A percentile compares a stretch with the other conserved stretches of the same genome.
These are phyloP conservation scores for Parsonsia alboflavescens DNA, from an alignment of 257 asterid species.

Conservation along the genomic window DNA sequence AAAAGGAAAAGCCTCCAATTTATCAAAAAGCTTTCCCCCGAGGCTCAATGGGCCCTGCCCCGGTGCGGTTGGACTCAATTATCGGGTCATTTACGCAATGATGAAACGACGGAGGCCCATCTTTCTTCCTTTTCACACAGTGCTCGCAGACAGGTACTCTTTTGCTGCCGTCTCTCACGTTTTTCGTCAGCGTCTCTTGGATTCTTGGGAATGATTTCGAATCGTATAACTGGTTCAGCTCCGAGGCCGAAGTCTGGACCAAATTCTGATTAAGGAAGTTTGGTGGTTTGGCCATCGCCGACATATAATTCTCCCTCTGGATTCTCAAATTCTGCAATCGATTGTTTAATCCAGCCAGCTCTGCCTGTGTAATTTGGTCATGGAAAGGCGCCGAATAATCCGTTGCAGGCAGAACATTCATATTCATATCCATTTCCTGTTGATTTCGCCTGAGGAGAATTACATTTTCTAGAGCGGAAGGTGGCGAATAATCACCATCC, in stretches of 20 bases:
- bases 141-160: slow-evolving; percentile 31
- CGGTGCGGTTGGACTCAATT: slow-evolving; percentile 25
- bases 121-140: slow-evolving; percentile 35
- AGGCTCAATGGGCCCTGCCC: slow-evolving; percentile 52
- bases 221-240: slow-evolving; percentile 11
- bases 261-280: slow-evolving; percentile 7
- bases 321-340: slow-evolving; percentile 18
- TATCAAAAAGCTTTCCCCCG: slow-evolving; percentile 28
- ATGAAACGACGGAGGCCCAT: slow-evolving; percentile 44
- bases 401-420: neutral
- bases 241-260: slow-evolving; percentile 9
- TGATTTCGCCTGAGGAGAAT: slow-evolving; percentile 53
- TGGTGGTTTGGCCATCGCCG: slow-evolving; percentile 28
- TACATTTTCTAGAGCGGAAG: slow-evolving; percentile 40
- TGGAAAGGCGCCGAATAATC: slow-evolving; percentile 21
- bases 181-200: slow-evolving; percentile 36
- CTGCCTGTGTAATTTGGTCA: slow-evolving; percentile 33
- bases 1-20: neutral
- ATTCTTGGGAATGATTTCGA: slow-evolving; percentile 20
- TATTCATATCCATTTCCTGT: slow-evolving; percentile 2
- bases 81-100: slow-evolving; percentile 63
- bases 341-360: slow-evolving; percentile 16
- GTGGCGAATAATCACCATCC: slow-evolving; percentile 30
- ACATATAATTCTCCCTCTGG: slow-evolving; percentile 36
- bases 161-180: neutral